Conservation (phyloP, 75 land plant genomes). For the Chamaecyparis obtusa region DNA sequence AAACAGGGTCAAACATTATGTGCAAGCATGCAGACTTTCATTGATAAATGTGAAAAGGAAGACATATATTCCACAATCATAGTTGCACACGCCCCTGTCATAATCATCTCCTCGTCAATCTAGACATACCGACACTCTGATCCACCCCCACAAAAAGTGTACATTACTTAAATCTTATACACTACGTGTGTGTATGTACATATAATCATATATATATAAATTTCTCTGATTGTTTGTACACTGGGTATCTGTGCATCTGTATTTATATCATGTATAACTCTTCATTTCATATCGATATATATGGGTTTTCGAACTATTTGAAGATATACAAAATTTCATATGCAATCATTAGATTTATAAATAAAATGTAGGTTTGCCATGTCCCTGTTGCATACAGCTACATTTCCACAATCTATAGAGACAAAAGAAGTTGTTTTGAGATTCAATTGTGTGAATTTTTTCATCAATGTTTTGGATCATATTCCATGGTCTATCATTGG, state of each 20-base stretch:
- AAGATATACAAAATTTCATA: not conserved
- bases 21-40: not conserved
- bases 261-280: too few relatives aligned
- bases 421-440: too few relatives aligned
- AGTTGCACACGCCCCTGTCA: not conserved
- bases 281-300: not conserved
- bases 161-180: not conserved
- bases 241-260: too few relatives aligned
- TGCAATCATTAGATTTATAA: not conserved
- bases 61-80: slow-evolving; percentile 5
- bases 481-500: too few relatives aligned
- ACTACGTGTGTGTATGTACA: not conserved
- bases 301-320: not conserved
- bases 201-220: too few relatives aligned
- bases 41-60: not conserved
- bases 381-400: not conserved
- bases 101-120: slow-evolving; percentile 1
- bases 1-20: slow-evolving; percentile 1
- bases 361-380: not conserved
- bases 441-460: too few relatives aligned
- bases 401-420: too few relatives aligned
- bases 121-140: not conserved
- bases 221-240: too few relatives aligned
- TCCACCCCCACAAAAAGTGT: slow-evolving; percentile 2
- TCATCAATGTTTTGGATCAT: too few relatives aligned